phyloP scores from a whole-genome alignment of 495 filamentous ascomycete genomes.

The Penicillium macrosclerotiorum region DNA sequence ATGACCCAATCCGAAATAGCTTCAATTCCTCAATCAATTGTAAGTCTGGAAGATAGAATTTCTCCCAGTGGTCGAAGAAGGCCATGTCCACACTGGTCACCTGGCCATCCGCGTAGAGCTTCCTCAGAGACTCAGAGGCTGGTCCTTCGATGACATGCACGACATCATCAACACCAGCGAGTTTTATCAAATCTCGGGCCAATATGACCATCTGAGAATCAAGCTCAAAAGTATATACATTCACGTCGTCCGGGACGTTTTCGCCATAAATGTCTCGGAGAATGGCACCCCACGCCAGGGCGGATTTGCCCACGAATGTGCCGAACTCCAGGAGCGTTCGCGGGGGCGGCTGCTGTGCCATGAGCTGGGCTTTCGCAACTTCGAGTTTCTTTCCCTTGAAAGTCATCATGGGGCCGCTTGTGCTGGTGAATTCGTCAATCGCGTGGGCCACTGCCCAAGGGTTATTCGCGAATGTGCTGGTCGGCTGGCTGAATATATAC shows the following conservation, averaged over 20 bases:
- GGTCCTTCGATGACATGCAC: conserved; percentile 31
- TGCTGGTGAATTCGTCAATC: conserved; percentile 20
- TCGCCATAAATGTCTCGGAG: conserved; percentile 25
- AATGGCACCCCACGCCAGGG: conserved; percentile 29
- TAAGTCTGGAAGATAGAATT: conserved; percentile 31
- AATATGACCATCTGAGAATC: conserved; percentile 23
- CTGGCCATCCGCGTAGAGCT: conserved; percentile 21
- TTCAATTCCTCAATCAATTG: conserved; percentile 27
- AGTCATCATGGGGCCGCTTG: conserved; percentile 26
- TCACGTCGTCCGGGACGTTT: conserved; percentile 8
- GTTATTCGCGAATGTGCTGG: conserved; percentile 17
- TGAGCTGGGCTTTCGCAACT: conserved; percentile 10
- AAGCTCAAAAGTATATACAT: conserved; percentile 34
- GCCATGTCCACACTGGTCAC: conserved; percentile 29
- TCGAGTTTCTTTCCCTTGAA: conserved; percentile 19
- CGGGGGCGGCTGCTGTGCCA: conserved; percentile 17
- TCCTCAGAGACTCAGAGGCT: conserved; percentile 23
- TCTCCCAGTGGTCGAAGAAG: conserved; percentile 36
- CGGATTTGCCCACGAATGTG: conserved; percentile 33
- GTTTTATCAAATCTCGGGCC: conserved; percentile 22
- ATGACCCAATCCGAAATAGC: conserved; percentile 19
- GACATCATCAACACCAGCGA: conserved; percentile 25
- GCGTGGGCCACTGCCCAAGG: conserved; percentile 22
- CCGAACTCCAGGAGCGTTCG: conserved; percentile 31
- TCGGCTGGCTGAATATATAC: conserved; percentile 23